Evolutionary conservation across 2,329 filamentous ascomycete species (phyloP).

Genomic region (Colletotrichum siamense): DNA sequence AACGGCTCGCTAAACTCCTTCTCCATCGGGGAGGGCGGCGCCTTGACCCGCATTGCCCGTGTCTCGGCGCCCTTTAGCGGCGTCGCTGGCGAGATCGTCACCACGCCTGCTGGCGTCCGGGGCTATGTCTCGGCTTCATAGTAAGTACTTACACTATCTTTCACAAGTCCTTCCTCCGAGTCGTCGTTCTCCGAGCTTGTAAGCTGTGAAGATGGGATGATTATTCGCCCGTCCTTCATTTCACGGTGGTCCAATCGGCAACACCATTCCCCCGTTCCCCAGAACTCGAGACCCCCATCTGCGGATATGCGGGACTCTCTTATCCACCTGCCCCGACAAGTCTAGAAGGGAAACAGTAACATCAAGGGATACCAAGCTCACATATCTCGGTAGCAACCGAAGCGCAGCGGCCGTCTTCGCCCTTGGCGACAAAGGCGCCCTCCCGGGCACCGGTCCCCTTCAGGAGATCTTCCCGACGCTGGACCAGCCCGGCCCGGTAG

Average conservation of each 20-base stretch:
- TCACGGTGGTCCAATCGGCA: neutral
- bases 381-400: slow-evolving; percentile 13
- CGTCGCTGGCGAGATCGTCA: slow-evolving; percentile 25
- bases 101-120: slow-evolving; percentile 18
- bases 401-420: slow-evolving; percentile 17
- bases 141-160: slow-evolving; percentile 4
- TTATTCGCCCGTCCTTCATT: neutral
- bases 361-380: neutral
- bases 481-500: slow-evolving; percentile 19
- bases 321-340: neutral
- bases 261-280: neutral
- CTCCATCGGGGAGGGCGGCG: slow-evolving; percentile 18
- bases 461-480: slow-evolving; percentile 24
- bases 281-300: neutral
- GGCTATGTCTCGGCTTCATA: slow-evolving; percentile 24
- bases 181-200: neutral
- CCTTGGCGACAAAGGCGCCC: slow-evolving; percentile 21
- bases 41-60: slow-evolving; percentile 22
- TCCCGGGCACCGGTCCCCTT: slow-evolving; percentile 20
- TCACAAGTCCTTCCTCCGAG: neutral
- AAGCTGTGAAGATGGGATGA: neutral
- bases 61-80: slow-evolving; percentile 20
- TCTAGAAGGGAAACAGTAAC: neutral
- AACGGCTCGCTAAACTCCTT: slow-evolving; percentile 22
- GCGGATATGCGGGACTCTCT: neutral